phyloP scores from a whole-genome alignment of 2,329 filamentous ascomycete species.

The Apiospora phragmitis region DNA sequence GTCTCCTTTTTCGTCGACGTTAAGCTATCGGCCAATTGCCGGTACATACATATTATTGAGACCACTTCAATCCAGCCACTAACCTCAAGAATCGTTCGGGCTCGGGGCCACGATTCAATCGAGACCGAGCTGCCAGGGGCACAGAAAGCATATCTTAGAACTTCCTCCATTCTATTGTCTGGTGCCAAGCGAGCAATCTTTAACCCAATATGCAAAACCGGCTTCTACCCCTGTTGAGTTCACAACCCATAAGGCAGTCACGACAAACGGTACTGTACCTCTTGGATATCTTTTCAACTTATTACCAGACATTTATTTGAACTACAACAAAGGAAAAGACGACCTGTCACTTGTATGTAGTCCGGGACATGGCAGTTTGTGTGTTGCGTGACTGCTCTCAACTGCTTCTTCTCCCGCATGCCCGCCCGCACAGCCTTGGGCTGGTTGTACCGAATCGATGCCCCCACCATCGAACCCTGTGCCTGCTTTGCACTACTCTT shows the following conservation, averaged over 20 bases:
- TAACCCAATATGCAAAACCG: neutral
- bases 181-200: neutral
- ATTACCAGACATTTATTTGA: no score
- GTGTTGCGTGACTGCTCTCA: neutral
- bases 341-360: neutral
- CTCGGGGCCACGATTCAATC: neutral
- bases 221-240: neutral
- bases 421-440: neutral
- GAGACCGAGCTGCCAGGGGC: neutral
- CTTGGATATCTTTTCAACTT: no score
- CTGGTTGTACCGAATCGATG: neutral
- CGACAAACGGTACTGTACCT: neutral
- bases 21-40: conserved; percentile 6
- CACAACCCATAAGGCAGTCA: neutral
- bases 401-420: neutral
- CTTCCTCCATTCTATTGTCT: neutral
- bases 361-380: neutral
- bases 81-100: neutral
- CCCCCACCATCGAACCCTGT: neutral
- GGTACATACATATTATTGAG: neutral
- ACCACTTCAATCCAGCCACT: conserved; percentile 2
- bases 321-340: no score
- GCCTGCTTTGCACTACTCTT: neutral
- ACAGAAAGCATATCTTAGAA: neutral
- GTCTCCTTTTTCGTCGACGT: conserved; percentile 2